These are phyloP conservation scores for Gnomoniopsis sp. DNA, from an alignment of 2,329 filamentous ascomycete genomes.

Conservation along the genomic window DNA sequence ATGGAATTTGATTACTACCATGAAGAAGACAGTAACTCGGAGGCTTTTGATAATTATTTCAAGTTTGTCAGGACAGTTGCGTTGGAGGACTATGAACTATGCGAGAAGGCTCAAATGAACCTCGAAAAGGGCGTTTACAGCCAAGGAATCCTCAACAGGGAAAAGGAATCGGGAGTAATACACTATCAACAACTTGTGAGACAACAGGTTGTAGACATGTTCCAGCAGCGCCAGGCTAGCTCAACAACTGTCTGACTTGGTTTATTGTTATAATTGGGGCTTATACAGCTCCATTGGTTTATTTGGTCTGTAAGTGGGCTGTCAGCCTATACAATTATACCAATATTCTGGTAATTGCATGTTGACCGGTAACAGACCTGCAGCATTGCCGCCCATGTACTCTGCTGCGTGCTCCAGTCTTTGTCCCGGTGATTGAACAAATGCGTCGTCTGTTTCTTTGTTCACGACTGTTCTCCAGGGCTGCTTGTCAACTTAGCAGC, in stretches of 20 bases:
- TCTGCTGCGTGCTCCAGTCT: too few species aligned
- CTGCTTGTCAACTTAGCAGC: too few species aligned
- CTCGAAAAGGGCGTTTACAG: slow-evolving; percentile 50
- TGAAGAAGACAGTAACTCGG: slow-evolving; percentile 35
- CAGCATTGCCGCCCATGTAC: too few species aligned
- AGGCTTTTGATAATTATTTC: slow-evolving; percentile 55
- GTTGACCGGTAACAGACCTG: too few species aligned
- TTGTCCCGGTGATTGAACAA: too few species aligned
- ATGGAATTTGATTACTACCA: slow-evolving; percentile 62
- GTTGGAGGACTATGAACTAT: slow-evolving; percentile 54
- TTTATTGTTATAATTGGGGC: not conserved
- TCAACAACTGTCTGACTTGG: not conserved
- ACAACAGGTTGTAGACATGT: not conserved
- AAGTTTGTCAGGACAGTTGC: slow-evolving; percentile 55
- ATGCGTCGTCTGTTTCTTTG: too few species aligned
- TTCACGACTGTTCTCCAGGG: too few species aligned
- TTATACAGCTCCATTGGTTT: too few species aligned
- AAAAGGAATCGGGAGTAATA: slow-evolving; percentile 50
- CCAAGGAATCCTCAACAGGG: slow-evolving; percentile 52
- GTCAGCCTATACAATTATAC: too few species aligned
- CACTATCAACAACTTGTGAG: not conserved
- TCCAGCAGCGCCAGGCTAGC: not conserved
- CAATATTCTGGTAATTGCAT: too few species aligned
- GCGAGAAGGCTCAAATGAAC: slow-evolving; percentile 53
- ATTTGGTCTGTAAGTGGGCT: too few species aligned